phyloP scores from a whole-genome alignment of 192 early-diverging fungal species.

The Chytriomyces sp. region DNA sequence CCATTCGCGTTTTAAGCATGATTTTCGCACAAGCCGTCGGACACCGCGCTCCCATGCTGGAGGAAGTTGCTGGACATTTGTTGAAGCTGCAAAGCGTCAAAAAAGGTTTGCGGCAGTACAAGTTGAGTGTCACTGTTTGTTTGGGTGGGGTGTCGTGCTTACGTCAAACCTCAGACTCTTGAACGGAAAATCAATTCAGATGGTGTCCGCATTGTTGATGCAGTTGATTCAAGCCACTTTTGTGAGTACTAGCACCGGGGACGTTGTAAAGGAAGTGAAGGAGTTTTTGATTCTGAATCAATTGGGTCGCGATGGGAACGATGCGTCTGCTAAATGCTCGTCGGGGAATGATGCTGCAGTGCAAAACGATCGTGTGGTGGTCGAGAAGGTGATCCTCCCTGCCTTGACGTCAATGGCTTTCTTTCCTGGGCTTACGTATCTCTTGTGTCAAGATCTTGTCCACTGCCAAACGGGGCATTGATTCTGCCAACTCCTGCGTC shows the following conservation, averaged over 20 bases:
- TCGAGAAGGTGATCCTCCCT: neutral
- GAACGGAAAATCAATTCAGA: slow-evolving; percentile 69
- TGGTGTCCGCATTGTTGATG: slow-evolving; percentile 71
- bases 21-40: slow-evolving; percentile 58
- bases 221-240: slow-evolving; percentile 68
- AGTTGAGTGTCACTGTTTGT: slow-evolving; percentile 16
- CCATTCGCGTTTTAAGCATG: slow-evolving; percentile 23
- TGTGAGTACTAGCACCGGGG: neutral
- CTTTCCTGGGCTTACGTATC: neutral
- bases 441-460: slow-evolving; percentile 8
- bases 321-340: too few species aligned
- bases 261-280: slow-evolving; percentile 23
- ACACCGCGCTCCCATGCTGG: slow-evolving; percentile 81
- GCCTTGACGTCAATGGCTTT: neutral
- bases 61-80: slow-evolving; percentile 79
- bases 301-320: neutral
- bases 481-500: slow-evolving; percentile 14
- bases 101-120: slow-evolving; percentile 55
- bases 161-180: slow-evolving; percentile 38
- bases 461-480: slow-evolving; percentile 19
- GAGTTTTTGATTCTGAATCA: neutral
- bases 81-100: slow-evolving; percentile 68
- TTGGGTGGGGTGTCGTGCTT: slow-evolving; percentile 21
- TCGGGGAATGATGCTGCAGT: neutral
- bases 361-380: neutral